Base-by-base conservation (phyloP, 139 green algal species). In the Pleodorina starrii region DNA sequence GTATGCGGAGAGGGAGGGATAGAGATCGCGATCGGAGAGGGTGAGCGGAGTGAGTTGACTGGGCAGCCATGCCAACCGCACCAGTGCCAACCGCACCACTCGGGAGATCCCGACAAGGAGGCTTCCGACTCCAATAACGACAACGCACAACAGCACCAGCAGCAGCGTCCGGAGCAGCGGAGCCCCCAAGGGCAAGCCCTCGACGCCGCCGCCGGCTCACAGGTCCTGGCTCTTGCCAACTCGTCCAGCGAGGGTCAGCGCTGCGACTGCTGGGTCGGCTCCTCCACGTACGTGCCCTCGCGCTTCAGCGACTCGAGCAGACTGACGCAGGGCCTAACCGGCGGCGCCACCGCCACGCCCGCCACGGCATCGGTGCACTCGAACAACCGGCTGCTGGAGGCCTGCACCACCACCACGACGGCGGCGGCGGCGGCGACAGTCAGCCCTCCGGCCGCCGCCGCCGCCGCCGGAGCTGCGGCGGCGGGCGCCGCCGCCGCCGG, bases 251-350 rank as follows among this genome's bases (percentile, higher is more conserved):
- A 84, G 35, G 76, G 48, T 48, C 36, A 72, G 54, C 51, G 38
- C 23, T 38, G 54, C 21, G 54, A 51, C 19, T 48, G 57, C 36
- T 73, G 78, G 51, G 54, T 16, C 36, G 78, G 42, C 0, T 74
- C 51, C 78, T 73, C 51, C 9, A 1, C 38, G 19, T 73, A 38
- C 43, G 78, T 19, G 1, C 50, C 36, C 21, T 85, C 51, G 2
- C 51, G 78, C 17, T 73, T 85, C 35, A 73, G 78, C 35, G 42
- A 73, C 57, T 85, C 78, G 0, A 85, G 51, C 54, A 32, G 36
- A 0, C 19, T 73, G 5, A 85, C 76, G 23, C 50, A 71, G 11
- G 48, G 43, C 43, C 66, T 46, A 6, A 44, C 74, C 46, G 44
- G 27, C 12, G 44, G 44, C 29, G 46, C n/a, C 5, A 82, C 27